phyloP scores from a whole-genome alignment of 78 protist species.

The Dictyostelium purpureum region DNA sequence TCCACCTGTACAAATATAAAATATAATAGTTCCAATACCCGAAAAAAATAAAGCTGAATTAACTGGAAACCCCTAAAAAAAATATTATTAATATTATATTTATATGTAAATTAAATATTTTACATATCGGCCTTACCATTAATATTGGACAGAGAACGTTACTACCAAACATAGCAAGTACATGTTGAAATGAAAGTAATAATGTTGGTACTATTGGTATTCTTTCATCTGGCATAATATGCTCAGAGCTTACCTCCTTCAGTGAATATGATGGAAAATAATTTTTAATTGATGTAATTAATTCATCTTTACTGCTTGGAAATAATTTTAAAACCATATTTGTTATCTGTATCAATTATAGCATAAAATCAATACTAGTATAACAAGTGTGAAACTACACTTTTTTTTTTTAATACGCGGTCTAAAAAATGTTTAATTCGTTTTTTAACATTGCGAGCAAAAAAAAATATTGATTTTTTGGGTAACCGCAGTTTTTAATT shows the following conservation, averaged over 20 bases:
- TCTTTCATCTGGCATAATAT: constrained; percentile 18
- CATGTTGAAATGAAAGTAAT: constrained; percentile 19
- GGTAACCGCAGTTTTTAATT: no score
- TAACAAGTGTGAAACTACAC: no score
- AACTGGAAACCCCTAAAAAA: constrained; percentile 17
- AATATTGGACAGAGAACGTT: constrained; percentile 17
- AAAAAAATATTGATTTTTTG: no score
- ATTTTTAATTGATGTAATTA: background rate
- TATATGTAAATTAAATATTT: no score
- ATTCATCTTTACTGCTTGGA: background rate
- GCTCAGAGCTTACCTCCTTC: background rate
- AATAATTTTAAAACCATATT: no score
- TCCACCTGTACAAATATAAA: constrained; percentile 23
- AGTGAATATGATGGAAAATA: constrained; percentile 47
- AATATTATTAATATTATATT: no score
- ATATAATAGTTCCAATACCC: constrained; percentile 34
- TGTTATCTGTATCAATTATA: no score
- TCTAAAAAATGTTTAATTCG: no score
- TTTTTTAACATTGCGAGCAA: no score
- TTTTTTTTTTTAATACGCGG: no score
- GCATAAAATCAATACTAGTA: no score
- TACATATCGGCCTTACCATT: no score
- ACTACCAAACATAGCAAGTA: constrained; percentile 49
- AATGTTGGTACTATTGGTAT: background rate
- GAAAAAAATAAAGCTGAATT: background rate